These are phyloP conservation scores for Penicillium sp. DNA, from an alignment of 2,329 filamentous ascomycete species.

Conservation along the genomic window DNA sequence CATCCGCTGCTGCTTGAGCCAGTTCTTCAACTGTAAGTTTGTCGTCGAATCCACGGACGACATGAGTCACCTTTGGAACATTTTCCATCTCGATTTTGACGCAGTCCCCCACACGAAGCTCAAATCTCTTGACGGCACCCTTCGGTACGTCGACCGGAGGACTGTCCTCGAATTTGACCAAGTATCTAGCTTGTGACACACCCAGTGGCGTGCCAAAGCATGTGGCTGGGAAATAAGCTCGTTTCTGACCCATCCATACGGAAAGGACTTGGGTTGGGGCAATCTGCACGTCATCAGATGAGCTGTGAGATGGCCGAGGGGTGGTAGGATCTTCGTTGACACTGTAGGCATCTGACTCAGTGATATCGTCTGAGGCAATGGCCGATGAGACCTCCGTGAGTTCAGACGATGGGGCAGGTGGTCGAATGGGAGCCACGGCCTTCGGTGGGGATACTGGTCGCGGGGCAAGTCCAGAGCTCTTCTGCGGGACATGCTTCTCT, in stretches of 20 bases:
- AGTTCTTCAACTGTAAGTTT: constrained; percentile 32
- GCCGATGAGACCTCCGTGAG: constrained; percentile 11
- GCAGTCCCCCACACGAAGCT: constrained; percentile 44
- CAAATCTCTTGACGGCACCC: constrained; percentile 43
- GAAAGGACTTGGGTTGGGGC: constrained; percentile 56
- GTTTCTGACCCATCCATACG: constrained; percentile 53
- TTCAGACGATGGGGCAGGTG: constrained; percentile 16
- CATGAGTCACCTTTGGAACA: constrained; percentile 43
- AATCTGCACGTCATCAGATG: constrained; percentile 27
- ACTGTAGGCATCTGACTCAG: constrained; percentile 11
- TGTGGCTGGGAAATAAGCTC: constrained; percentile 59
- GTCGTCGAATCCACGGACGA: constrained; percentile 42
- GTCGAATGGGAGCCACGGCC: constrained; percentile 11
- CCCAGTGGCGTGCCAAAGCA: constrained; percentile 48
- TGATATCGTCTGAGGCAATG: constrained; percentile 12
- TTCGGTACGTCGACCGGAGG: constrained; percentile 39
- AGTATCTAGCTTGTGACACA: constrained; percentile 41
- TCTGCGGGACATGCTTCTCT: constrained; percentile 3
- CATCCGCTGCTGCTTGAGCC: constrained; percentile 22
- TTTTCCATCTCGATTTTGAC: constrained; percentile 47
- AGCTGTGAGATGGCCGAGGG: constrained; percentile 7
- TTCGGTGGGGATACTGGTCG: constrained; percentile 4
- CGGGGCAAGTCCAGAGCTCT: constrained; percentile 7
- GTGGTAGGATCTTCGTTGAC: constrained; percentile 14
- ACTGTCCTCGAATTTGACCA: constrained; percentile 47